Percentiles rank a stretch among this genome's conserved stretches.
These are phyloP conservation scores for Gnomoniopsis smithogilvyi DNA, from an alignment of 2,329 filamentous ascomycete genomes.

Conservation along the genomic window DNA sequence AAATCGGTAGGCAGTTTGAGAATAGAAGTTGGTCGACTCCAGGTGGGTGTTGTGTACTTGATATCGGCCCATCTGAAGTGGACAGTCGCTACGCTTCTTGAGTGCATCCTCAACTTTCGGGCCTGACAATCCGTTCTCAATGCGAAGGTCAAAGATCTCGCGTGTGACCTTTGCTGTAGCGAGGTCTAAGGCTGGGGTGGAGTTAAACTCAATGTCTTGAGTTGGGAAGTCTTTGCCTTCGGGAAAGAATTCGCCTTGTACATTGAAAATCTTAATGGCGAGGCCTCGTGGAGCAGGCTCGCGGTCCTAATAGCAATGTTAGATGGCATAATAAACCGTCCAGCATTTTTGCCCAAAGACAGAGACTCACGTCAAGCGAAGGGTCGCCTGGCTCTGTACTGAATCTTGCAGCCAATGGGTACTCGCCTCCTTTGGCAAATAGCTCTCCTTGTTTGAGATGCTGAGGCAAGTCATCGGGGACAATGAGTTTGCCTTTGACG, in stretches of 20 bases:
- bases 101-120: slow-evolving; percentile 20
- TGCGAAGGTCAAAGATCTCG: neutral
- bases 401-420: neutral
- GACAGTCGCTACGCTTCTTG: slow-evolving; percentile 29
- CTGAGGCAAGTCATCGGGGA: slow-evolving; percentile 36
- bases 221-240: slow-evolving; percentile 29
- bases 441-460: slow-evolving; percentile 41
- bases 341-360: slow-evolving; percentile 35
- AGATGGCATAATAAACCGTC: slow-evolving; percentile 20
- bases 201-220: slow-evolving; percentile 47
- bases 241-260: slow-evolving; percentile 39
- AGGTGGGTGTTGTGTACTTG: slow-evolving; percentile 37
- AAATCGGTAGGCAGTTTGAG: slow-evolving; percentile 44
- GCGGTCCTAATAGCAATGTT: neutral
- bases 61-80: neutral
- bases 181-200: slow-evolving; percentile 43
- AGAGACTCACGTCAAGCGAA: slow-evolving; percentile 32
- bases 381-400: neutral
- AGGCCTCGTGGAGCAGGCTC: slow-evolving; percentile 36
- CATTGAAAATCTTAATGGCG: slow-evolving; percentile 46
- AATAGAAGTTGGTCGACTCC: slow-evolving; percentile 32
- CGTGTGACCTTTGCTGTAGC: slow-evolving; percentile 22
- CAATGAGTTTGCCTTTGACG: slow-evolving; percentile 43
- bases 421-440: neutral
- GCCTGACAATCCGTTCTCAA: neutral